Evolutionary conservation across 495 filamentous ascomycete species (phyloP).

Genomic region (Talaromyces proteolyticus): DNA sequence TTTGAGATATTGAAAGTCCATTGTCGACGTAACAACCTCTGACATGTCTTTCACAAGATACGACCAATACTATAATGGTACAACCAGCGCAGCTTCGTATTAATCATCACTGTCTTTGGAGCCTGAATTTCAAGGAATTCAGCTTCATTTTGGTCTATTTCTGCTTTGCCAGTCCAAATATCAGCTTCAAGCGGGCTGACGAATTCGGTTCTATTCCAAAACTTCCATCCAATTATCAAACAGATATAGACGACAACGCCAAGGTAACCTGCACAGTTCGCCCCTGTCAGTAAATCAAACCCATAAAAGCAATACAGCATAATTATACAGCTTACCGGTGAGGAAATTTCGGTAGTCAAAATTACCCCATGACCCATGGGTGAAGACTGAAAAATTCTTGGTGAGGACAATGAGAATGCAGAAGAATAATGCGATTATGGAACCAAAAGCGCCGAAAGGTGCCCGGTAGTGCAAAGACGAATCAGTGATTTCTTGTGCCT

Average conservation of each 20-base stretch:
- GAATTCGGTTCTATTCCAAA: not conserved
- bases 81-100: not conserved
- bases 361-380: conserved; percentile 29
- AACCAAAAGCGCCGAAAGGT: conserved; percentile 62
- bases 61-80: not conserved
- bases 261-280: not conserved
- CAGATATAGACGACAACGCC: not conserved
- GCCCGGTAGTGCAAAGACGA: conserved; percentile 63
- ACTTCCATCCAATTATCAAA: not conserved
- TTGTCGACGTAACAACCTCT: not conserved
- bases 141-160: not conserved
- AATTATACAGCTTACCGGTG: too few species aligned
- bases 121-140: not conserved
- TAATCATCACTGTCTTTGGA: not conserved
- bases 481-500: conserved; percentile 60
- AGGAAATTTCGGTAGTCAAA: conserved; percentile 63
- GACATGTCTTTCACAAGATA: not conserved
- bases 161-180: not conserved
- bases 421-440: conserved; percentile 56
- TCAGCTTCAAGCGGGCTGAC: not conserved
- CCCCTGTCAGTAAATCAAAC: not conserved
- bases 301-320: too few species aligned
- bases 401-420: conserved; percentile 65
- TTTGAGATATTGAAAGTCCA: not conserved
- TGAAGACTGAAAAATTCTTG: conserved; percentile 67